phyloP scores from a whole-genome alignment of 805 yeast species.

The Metschnikowia anglica region DNA sequence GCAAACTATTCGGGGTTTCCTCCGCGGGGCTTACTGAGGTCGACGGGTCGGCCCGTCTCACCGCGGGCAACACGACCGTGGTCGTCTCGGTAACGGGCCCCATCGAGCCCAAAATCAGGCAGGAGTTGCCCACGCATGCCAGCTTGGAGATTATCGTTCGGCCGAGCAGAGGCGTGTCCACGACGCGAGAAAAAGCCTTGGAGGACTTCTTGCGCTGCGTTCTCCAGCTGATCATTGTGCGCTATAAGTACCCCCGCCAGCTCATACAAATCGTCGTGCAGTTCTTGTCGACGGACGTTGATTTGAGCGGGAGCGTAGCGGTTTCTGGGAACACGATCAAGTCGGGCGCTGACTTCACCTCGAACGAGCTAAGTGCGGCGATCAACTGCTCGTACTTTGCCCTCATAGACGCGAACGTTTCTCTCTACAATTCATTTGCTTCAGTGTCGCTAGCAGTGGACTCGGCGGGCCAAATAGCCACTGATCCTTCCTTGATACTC shows the following conservation, averaged over 20 bases:
- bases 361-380: slow-evolving; percentile 62
- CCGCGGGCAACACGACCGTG: slow-evolving; percentile 52
- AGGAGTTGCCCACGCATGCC: slow-evolving; percentile 78
- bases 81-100: slow-evolving; percentile 88
- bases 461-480: slow-evolving; percentile 27
- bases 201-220: slow-evolving; percentile 70
- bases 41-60: slow-evolving; percentile 76
- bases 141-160: slow-evolving; percentile 75
- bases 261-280: slow-evolving; percentile 45
- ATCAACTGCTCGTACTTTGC: slow-evolving; percentile 76
- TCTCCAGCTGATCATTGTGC: slow-evolving; percentile 57
- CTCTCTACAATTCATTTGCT: slow-evolving; percentile 60
- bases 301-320: slow-evolving; percentile 16
- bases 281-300: slow-evolving; percentile 33
- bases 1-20: slow-evolving; percentile 19
- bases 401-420: slow-evolving; percentile 75
- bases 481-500: slow-evolving; percentile 47
- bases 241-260: slow-evolving; percentile 75
- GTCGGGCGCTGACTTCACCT: slow-evolving; percentile 28
- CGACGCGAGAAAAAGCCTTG: slow-evolving; percentile 70
- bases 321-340: slow-evolving; percentile 19
- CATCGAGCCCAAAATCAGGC: slow-evolving; percentile 76
- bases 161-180: slow-evolving; percentile 75
- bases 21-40: slow-evolving; percentile 49
- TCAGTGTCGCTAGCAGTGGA: slow-evolving; percentile 46